Evolutionary conservation across 2,329 filamentous ascomycete species (phyloP).

Genomic region (Arthroderma uncinatum): DNA sequence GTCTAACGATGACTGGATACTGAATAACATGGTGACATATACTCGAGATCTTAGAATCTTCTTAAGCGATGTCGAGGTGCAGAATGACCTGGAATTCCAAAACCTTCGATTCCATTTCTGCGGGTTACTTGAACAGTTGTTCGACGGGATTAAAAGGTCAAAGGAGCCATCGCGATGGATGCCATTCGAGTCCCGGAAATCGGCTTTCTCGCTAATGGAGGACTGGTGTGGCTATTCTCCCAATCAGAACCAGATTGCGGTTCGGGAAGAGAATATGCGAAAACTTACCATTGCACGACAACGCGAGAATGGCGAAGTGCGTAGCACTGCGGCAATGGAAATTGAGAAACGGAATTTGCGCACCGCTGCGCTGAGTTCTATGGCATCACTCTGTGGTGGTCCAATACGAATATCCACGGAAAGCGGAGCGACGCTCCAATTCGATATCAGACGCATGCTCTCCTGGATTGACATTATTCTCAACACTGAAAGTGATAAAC

Average conservation of each 20-base stretch:
- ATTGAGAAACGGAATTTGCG: conserved; percentile 91
- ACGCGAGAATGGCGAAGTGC: conserved; percentile 57
- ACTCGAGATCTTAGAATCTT: conserved; percentile 89
- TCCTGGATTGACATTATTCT: conserved; percentile 95
- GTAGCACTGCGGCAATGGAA: conserved; percentile 77
- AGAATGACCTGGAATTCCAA: conserved; percentile 90
- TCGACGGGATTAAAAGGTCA: conserved; percentile 78
- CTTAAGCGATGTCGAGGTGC: conserved; percentile 85
- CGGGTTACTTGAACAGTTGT: conserved; percentile 82
- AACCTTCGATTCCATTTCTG: conserved; percentile 88
- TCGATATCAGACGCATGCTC: conserved; percentile 85
- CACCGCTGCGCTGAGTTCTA: conserved; percentile 82
- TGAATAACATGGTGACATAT: conserved; percentile 79
- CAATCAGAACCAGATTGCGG: conserved; percentile 70
- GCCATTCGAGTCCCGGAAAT: conserved; percentile 92
- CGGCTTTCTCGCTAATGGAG: conserved; percentile 92
- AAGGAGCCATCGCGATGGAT: conserved; percentile 86
- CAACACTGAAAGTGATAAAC: conserved; percentile 78
- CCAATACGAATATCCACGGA: conserved; percentile 82
- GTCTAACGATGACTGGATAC: conserved; percentile 77
- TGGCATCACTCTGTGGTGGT: conserved; percentile 79
- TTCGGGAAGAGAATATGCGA: conserved; percentile 76
- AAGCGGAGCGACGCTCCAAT: conserved; percentile 75
- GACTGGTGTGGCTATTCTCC: conserved; percentile 98
- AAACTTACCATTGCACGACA: conserved; percentile 75